phyloP scores from a whole-genome alignment of 208 protist species.

The Leishmania arabica region DNA sequence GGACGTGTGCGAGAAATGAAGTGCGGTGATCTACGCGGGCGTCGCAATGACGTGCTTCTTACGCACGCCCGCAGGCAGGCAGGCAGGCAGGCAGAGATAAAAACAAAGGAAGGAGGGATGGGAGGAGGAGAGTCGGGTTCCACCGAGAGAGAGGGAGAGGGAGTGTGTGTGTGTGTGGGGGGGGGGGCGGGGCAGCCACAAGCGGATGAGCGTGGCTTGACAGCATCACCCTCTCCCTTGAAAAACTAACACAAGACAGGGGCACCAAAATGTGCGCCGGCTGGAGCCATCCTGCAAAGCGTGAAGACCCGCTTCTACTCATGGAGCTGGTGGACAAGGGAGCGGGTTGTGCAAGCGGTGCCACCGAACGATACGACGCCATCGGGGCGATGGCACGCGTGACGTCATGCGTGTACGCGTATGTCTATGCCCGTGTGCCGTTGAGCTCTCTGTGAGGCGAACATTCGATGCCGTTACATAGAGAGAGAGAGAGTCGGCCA shows the following conservation, averaged over 20 bases:
- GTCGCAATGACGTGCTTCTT: neutral
- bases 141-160: neutral
- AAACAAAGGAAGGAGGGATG: neutral
- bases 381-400: neutral
- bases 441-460: neutral
- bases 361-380: neutral
- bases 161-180: no score
- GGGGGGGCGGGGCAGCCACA: neutral
- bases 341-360: neutral
- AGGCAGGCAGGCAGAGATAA: no score
- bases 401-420: neutral
- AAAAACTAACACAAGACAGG: neutral
- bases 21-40: neutral
- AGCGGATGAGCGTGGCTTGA: neutral
- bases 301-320: neutral
- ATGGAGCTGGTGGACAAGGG: neutral
- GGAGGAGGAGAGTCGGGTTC: neutral
- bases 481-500: neutral
- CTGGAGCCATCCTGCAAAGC: neutral
- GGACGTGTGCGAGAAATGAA: neutral
- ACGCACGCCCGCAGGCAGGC: neutral
- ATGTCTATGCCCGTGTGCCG: neutral
- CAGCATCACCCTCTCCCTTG: neutral
- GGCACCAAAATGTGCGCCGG: neutral
- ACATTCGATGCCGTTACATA: neutral